Conservation (phyloP, 2,329 filamentous ascomycete species). For the Trematosphaeria pertusa region DNA sequence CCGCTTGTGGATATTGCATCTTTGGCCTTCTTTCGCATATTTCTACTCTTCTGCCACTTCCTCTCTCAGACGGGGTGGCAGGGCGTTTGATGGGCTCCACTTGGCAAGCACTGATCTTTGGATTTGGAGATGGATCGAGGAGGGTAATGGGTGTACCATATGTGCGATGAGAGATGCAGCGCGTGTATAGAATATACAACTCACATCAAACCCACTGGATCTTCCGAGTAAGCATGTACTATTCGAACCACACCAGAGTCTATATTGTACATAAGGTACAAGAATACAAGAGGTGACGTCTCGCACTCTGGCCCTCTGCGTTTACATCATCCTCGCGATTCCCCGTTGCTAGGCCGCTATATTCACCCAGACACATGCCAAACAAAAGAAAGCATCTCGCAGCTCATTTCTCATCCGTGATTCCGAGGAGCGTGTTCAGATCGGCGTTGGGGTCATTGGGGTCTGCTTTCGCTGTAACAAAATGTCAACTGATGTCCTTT, state of each 20-base stretch:
- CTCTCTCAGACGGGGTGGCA: slow-evolving; percentile 14
- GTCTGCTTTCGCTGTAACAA: slow-evolving; percentile 66
- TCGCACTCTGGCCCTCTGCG: slow-evolving; percentile 25
- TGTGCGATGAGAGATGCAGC: slow-evolving; percentile 9
- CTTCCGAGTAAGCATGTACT: slow-evolving; percentile 32
- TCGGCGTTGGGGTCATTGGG: slow-evolving; percentile 90
- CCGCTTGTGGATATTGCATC: slow-evolving; percentile 23
- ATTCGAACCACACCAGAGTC: slow-evolving; percentile 43
- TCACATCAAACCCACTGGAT: neutral
- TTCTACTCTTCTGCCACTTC: slow-evolving; percentile 34
- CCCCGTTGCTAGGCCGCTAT: slow-evolving; percentile 18
- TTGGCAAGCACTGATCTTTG: no score
- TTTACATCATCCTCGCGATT: slow-evolving; percentile 20
- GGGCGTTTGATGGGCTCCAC: slow-evolving; percentile 30
- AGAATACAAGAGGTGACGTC: slow-evolving; percentile 44
- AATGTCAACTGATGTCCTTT: slow-evolving; percentile 8
- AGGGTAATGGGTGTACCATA: slow-evolving; percentile 26
- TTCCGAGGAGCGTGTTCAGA: slow-evolving; percentile 70
- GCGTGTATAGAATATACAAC: slow-evolving; percentile 19
- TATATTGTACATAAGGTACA: slow-evolving; percentile 54
- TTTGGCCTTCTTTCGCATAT: slow-evolving; percentile 24
- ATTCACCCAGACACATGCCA: slow-evolving; percentile 30
- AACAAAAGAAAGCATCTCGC: slow-evolving; percentile 25
- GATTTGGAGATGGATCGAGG: slow-evolving; percentile 5
- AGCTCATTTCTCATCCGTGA: slow-evolving; percentile 45